Evolutionary conservation across 148 eudicot species (phyloP).

Genomic region (Dysphania ambrosioides): DNA sequence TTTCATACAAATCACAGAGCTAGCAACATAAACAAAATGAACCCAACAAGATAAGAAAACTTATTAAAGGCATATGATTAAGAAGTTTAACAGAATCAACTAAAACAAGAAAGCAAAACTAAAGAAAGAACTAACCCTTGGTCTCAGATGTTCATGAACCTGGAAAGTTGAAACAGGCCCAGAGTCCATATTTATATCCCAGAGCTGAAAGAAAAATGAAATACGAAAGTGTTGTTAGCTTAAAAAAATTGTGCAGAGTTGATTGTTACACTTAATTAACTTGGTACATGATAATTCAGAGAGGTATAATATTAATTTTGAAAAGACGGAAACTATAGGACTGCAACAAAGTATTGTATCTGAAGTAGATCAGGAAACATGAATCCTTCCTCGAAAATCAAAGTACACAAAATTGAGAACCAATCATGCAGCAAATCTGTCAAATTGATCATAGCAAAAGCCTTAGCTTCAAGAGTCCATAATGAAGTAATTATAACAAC

Average conservation of each 20-base stretch:
- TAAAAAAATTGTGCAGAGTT: not conserved
- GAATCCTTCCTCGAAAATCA: not conserved
- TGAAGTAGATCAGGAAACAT: not conserved
- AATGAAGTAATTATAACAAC: not conserved
- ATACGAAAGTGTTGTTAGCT: not conserved
- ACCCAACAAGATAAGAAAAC: not conserved
- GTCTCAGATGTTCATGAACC: constrained; percentile 90
- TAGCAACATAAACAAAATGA: constrained; percentile 26
- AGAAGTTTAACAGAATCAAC: not conserved
- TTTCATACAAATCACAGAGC: constrained; percentile 85
- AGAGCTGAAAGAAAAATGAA: constrained; percentile 51
- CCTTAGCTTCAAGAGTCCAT: not conserved
- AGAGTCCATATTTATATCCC: constrained; percentile 99
- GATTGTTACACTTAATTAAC: not conserved
- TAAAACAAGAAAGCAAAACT: not conserved
- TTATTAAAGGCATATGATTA: not conserved
- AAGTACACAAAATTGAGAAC: not conserved
- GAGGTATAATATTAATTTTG: too few species aligned
- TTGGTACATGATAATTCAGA: too few species aligned
- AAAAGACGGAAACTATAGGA: too few species aligned
- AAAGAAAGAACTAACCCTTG: constrained; percentile 51
- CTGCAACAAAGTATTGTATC: not conserved
- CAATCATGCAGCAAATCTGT: not conserved
- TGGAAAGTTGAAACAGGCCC: constrained; percentile 92
- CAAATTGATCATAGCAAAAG: not conserved